Base-by-base conservation (phyloP, 345 rosid species). In the Litchi chinensis region DNA sequence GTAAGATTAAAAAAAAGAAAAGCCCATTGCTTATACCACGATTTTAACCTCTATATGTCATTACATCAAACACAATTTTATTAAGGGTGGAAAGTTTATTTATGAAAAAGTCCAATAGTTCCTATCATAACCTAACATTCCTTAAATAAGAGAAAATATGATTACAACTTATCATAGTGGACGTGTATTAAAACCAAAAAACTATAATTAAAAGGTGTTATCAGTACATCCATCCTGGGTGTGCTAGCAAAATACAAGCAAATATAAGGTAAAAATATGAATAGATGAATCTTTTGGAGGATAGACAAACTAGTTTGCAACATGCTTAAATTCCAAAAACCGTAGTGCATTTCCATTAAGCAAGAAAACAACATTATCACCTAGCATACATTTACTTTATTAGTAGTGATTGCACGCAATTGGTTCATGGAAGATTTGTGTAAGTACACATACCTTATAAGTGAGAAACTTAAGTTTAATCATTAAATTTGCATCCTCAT, bases 381-480 rank as follows among this genome's bases (percentile, higher is more conserved):
- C 16, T 22, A 9, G 16, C 26, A 21, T 41, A 72, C 6, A 32
- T 22, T 12, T 40, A 12, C 37, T 8, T 43, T 46, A 18, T 6
- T 43, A 16, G 19, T 22, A 52, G 60, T 4, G 46, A 63, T 67
- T 54, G 52, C 22, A 54, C 39, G 64, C 72, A 66, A 18, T 44
- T 75, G 12, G 63, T 78, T 40, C 40, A 40, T 48, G 18, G 46
- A 22, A 41, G 63, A 65, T 64, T 19, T 26, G 13, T 52, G 43
- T 7, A 68, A 54, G 54, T 68, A 54, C 40, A 70, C 22, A 22
- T 90, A 91, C 99, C 97, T 95, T 95, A 79, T 95, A 95, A 9
- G 98, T 89, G 68, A 95, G 99, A 77, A 95, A 92, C 82, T 95
- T 95, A 81, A 95, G 41, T 86, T 95, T 95, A 79, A 93, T 92